Evolutionary conservation across 768 basidiomycete species (phyloP).

Genomic region (Sporobolomyces roseus): DNA sequence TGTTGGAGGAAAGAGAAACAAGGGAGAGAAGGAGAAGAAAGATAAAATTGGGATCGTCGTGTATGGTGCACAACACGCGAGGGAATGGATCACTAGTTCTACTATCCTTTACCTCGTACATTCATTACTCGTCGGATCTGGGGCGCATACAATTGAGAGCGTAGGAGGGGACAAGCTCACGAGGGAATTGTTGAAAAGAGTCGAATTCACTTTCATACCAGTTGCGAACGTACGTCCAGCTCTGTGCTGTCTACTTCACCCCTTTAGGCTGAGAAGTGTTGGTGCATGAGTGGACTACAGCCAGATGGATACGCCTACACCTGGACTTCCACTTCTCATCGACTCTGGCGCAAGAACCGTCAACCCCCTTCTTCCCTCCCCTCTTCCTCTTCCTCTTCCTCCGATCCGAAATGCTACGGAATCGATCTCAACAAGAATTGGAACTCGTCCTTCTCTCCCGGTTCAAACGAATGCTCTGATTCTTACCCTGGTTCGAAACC

Average conservation of each 20-base stretch:
- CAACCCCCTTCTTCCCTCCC: constrained; percentile 48
- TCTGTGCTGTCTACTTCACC: no score
- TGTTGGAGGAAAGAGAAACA: constrained; percentile 24
- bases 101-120: constrained; percentile 70
- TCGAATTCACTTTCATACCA: constrained; percentile 65
- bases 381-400: constrained; percentile 44
- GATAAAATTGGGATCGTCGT: constrained; percentile 62
- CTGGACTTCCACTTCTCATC: constrained; percentile 58
- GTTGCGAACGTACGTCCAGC: constrained; percentile 46
- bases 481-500: constrained; percentile 70
- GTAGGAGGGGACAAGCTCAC: constrained; percentile 59
- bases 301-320: constrained; percentile 61
- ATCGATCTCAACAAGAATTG: constrained; percentile 78
- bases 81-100: constrained; percentile 77
- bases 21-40: constrained; percentile 39
- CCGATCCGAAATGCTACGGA: constrained; percentile 57
- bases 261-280: no score
- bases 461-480: constrained; percentile 61
- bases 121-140: constrained; percentile 58
- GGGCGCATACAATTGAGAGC: no score
- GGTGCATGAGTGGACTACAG: no score
- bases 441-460: constrained; percentile 51
- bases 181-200: constrained; percentile 47
- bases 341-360: constrained; percentile 69
- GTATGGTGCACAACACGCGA: constrained; percentile 68